Evolutionary conservation across 192 early-diverging fungal genomes (phyloP), one percentile per base, ranked within the genome.

Genomic region (Backusella morwellensis): DNA sequence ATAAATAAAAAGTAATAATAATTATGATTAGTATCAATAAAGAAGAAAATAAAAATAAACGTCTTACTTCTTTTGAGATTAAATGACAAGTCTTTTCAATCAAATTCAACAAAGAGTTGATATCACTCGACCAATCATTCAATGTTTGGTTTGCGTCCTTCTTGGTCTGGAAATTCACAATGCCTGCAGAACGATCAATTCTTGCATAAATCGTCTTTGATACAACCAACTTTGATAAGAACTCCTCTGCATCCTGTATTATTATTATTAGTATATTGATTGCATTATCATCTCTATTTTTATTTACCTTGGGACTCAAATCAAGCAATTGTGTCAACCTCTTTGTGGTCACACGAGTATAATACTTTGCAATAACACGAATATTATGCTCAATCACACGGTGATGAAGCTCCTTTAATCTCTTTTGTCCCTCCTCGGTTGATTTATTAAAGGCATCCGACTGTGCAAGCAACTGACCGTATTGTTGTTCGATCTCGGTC

Each of bases 351-450:
- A 98, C 93, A 35, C 95, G 91, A 38, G 91, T 93, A 80, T 99
- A 99, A 85, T 98, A 99, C 79, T 94, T 94, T 50, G 97, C 95
- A 79, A 99, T 90, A 2, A 99, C 96, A 8, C 98, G 94, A 74
- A 98, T 92, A 84, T 99, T 99, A 90, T 99, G 98, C 81, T 99
- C 98, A 77, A 97, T 95, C 2, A 97, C 96, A 34, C 98, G 92
- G 75, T 97, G 92, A 79, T 97, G 96, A 73, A 99, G 86, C 56
- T 90, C 92, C 75, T 90, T 85, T 89, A 91, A 93, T 77, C 94
- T 89, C 84, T 92, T 90, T 77, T 90, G 82, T 35, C 95, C 95
- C 35, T 91, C 92, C 68, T 96, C 94, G 7, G 90, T 92, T 63
- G 81, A 82, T 7, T 81, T 78, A 19, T 88, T 85, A 81, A 99